Conservation (phyloP, 83 land plant species). For the Isoetes engelmannii region DNA sequence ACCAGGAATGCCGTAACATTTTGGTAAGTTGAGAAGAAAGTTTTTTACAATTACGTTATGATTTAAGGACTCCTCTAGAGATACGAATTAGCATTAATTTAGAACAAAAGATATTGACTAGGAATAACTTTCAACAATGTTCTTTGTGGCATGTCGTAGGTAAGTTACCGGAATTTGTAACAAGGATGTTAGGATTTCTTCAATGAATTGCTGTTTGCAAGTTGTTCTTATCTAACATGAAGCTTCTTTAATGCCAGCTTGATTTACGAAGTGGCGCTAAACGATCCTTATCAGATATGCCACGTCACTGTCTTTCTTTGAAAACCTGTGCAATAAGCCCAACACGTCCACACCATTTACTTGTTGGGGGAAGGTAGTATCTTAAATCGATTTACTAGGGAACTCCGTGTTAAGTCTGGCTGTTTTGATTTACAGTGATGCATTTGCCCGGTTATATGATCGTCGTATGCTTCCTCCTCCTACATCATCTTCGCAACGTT, state of each 20-base stretch:
- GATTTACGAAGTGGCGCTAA: conserved; percentile 86
- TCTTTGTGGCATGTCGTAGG: too few relatives aligned
- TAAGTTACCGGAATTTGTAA: too few relatives aligned
- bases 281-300: conserved; percentile 68
- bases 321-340: conserved; percentile 94
- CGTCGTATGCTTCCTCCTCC: conserved; percentile 95
- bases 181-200: too few relatives aligned
- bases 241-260: conserved; percentile 45
- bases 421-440: conserved; percentile 56
- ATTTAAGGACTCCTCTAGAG: neutral
- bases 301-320: conserved; percentile 58
- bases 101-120: too few relatives aligned
- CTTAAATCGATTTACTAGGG: neutral
- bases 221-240: neutral
- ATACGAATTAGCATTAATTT: too few relatives aligned
- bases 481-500: conserved; percentile 47
- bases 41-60: conserved; percentile 5
- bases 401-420: too few relatives aligned
- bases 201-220: too few relatives aligned
- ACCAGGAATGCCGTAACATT: conserved; percentile 88
- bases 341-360: conserved; percentile 87
- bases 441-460: conserved; percentile 97
- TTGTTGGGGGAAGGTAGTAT: conserved; percentile 90
- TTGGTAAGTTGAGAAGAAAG: conserved; percentile 47
- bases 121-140: too few relatives aligned